phyloP scores from a whole-genome alignment of 2,329 filamentous ascomycete species.

The Alternaria postmessia region DNA sequence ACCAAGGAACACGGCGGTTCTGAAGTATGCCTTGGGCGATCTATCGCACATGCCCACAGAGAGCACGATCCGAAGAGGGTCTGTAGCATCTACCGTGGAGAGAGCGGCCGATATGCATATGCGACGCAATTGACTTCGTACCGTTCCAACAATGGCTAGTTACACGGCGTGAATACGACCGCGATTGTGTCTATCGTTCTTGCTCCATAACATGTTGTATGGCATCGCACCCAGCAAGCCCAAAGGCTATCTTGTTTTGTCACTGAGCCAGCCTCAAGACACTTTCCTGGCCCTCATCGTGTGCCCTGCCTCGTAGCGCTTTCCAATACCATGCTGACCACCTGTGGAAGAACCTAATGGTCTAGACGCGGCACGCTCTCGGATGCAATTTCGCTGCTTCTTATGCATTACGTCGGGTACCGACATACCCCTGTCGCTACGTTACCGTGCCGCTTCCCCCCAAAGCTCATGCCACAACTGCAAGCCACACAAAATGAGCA shows the following conservation, averaged over 20 bases:
- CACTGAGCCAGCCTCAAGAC: not conserved
- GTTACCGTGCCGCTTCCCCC: conserved; percentile 1
- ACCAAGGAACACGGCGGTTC: not conserved
- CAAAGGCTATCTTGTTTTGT: not conserved
- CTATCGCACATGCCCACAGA: not conserved
- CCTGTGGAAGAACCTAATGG: not conserved
- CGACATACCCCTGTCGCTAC: not conserved
- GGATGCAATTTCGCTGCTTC: not conserved
- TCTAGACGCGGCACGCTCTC: not conserved
- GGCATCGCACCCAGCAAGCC: not conserved
- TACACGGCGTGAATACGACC: not conserved
- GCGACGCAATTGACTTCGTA: not conserved
- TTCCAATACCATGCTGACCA: not conserved
- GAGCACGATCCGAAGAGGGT: not conserved
- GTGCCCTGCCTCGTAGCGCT: not conserved
- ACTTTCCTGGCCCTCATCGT: not conserved
- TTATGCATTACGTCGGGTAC: not conserved
- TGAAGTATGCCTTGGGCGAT: not conserved
- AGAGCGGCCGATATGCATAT: not conserved
- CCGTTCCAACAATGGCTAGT: not conserved
- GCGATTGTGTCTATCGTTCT: not conserved
- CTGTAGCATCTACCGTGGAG: not conserved
- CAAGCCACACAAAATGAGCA: conserved; percentile 1
- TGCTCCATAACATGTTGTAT: not conserved
- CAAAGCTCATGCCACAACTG: conserved; percentile 5